A percentile compares a stretch with the other conserved stretches of the same genome.
phyloP scores from a whole-genome alignment of 768 basidiomycete genomes.

The Phanerodontia chrysosporium region DNA sequence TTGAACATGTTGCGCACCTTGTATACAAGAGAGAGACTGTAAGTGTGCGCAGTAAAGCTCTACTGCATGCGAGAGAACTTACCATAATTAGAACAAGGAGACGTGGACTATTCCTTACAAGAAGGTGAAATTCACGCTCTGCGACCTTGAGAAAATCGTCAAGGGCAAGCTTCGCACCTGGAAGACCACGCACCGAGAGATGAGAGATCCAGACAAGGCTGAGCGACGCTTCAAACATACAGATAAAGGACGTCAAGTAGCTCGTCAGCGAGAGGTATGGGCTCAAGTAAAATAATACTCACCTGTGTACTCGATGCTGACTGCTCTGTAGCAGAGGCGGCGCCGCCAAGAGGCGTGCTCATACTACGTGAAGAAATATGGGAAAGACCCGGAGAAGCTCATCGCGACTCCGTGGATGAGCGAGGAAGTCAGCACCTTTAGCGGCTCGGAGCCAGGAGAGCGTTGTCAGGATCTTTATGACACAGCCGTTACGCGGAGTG shows the following conservation, averaged over 20 bases:
- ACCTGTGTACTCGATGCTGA: neutral
- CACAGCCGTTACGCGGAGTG: neutral
- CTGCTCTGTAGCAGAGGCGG: neutral
- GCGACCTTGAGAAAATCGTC: neutral
- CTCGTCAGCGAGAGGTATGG: neutral
- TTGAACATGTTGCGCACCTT: neutral
- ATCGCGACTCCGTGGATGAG: neutral
- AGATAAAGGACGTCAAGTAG: neutral
- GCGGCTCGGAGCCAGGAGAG: neutral
- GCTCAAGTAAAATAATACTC: neutral
- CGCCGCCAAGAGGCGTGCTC: neutral
- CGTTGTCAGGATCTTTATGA: neutral
- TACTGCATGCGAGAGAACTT: neutral
- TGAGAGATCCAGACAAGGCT: neutral
- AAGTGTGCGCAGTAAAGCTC: neutral
- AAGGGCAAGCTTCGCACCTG: neutral
- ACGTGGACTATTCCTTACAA: neutral
- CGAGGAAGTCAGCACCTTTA: neutral
- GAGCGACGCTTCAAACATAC: neutral
- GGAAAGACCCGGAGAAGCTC: neutral
- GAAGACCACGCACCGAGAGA: neutral
- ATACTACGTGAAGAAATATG: neutral
- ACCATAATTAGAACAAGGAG: neutral
- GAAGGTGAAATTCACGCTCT: neutral
- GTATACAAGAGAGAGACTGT: neutral